phyloP scores from a whole-genome alignment of 441 rosid genomes.

The Corymbia calophylla region DNA sequence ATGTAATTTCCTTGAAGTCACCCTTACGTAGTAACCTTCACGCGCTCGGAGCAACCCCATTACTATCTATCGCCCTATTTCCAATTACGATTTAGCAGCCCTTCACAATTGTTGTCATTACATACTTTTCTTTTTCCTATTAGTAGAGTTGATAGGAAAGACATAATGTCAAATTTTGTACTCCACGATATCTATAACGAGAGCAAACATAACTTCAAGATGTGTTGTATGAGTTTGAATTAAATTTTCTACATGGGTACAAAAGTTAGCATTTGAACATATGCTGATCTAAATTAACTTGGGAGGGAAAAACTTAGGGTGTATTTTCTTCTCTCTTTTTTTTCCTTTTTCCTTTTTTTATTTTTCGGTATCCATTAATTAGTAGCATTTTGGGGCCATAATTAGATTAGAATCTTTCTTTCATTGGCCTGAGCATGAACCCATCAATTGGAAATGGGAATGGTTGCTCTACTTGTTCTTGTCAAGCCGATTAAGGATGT shows the following conservation, averaged over 20 bases:
- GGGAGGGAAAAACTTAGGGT: neutral
- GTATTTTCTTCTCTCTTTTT: neutral
- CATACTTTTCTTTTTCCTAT: neutral
- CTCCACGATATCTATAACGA: neutral
- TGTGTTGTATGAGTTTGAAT: neutral
- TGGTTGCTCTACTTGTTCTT: neutral
- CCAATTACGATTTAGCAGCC: neutral
- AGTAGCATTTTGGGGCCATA: neutral
- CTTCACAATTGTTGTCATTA: neutral
- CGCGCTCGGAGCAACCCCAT: too few species aligned
- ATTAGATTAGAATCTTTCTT: neutral
- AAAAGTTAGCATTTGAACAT: neutral
- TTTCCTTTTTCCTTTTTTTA: accelerated
- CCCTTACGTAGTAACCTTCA: neutral
- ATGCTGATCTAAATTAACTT: neutral
- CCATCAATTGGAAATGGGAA: neutral
- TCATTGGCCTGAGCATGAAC: neutral
- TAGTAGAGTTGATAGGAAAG: neutral
- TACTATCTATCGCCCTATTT: neutral
- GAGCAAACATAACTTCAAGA: neutral
- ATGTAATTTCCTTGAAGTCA: neutral
- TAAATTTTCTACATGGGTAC: neutral
- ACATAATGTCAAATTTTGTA: neutral
- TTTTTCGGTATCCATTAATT: neutral
- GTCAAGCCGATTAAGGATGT: neutral